Base-by-base conservation (phyloP, 1,284 basidiomycete species). In the Xerocomus cyaneibrunnescens region DNA sequence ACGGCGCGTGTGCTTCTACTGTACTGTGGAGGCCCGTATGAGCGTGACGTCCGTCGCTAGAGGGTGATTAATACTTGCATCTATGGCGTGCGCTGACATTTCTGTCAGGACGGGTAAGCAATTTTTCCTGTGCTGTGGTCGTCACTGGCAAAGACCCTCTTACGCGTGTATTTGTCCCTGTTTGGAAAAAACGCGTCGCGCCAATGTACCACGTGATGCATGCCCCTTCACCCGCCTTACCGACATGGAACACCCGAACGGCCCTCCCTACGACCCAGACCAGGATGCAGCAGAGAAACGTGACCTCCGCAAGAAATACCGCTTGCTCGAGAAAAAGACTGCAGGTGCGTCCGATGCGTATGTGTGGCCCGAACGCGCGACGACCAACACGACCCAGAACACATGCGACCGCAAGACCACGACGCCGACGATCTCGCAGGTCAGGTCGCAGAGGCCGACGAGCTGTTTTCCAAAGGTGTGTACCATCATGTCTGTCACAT, bases 251-350 rank as follows among this genome's bases (percentile, higher is more conserved):
- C 21, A 25, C 22, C 30, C 38, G 7, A 42, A 34, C 27, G 45
- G 45, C 36, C 70, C 78, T 19, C 71, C 74, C 16, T 92, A 89
- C 60, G 87, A 92, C 62, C 89, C 89, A 14, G 87, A 92, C 64
- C 89, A 91, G 63, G 77, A 90, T 71, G 79, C 81, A 3, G 84
- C 86, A 50, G 83, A 87, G 66, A 85, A 87, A 67, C 83, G 89
- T 57, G 75, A 74, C 37, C 72, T 92, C 7, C 76, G 90, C 40
- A 82, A 84, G 62, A 74, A 80, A 55, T 92, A 90, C 62, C 82
- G 89, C 55, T 72, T 75, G n/a, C 69, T 89, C 45, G 76, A 81
- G 39, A 82, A 79, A 57, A 74, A 74, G 54, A 78, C 86, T 32
- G 81, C 82, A 73, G 84, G 87, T 83, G 48, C 48, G 71, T 64